Evolutionary conservation across 2,329 filamentous ascomycete genomes (phyloP).

Genomic region (Ophiostoma australiae): DNA sequence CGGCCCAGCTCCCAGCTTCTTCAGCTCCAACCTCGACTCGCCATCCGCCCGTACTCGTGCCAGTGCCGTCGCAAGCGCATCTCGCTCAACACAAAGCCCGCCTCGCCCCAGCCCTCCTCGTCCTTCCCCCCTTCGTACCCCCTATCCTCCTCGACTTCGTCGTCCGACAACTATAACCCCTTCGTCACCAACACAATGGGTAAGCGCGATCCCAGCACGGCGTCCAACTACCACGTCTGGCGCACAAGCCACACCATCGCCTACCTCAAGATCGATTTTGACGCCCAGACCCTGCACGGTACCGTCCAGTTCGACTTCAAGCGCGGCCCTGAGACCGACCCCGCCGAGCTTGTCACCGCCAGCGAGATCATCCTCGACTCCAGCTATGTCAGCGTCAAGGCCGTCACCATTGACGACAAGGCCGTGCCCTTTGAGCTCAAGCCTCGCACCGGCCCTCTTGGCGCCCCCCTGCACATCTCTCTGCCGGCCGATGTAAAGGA

Average conservation of each 20-base stretch:
- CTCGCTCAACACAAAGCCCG: not conserved
- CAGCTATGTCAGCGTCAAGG: constrained; percentile 69
- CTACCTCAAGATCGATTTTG: constrained; percentile 78
- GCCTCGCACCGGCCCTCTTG: constrained; percentile 66
- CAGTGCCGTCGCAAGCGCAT: constrained; percentile 5
- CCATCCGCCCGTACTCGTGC: constrained; percentile 10
- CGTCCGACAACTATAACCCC: constrained; percentile 20
- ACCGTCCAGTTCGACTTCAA: constrained; percentile 71
- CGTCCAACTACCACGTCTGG: constrained; percentile 89
- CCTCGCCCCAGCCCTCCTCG: not conserved
- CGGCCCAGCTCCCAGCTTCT: not conserved
- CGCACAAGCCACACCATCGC: constrained; percentile 77
- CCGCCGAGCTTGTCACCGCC: constrained; percentile 52
- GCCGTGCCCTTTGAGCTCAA: constrained; percentile 42
- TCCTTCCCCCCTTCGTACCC: not conserved
- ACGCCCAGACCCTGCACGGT: constrained; percentile 69
- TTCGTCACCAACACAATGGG: constrained; percentile 21
- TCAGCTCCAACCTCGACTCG: not conserved
- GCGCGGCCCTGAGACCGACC: constrained; percentile 45
- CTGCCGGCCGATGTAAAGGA: constrained; percentile 49
- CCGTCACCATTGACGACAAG: constrained; percentile 48
- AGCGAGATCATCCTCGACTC: constrained; percentile 78
- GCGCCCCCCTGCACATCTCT: constrained; percentile 63
- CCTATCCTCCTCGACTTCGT: constrained; percentile 11
- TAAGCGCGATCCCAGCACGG: constrained; percentile 75